Conservation (phyloP, 1,284 basidiomycete species). For the Trametes sp. region DNA sequence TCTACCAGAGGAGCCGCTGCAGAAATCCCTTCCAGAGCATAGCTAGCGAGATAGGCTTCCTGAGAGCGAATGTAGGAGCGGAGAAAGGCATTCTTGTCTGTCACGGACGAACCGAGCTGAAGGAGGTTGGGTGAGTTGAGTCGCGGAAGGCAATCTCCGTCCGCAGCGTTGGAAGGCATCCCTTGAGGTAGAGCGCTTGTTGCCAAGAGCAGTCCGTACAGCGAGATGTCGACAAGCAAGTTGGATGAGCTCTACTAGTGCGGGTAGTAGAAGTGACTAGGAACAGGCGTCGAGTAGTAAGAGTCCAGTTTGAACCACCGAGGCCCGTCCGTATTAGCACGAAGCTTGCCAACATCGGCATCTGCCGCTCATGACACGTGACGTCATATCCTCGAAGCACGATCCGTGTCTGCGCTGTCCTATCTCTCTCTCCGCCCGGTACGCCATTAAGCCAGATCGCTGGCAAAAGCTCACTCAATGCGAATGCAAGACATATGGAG, state of each 20-base stretch:
- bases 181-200: too few relatives aligned
- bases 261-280: too few relatives aligned
- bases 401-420: too few relatives aligned
- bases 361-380: constrained; percentile 10
- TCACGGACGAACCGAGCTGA: constrained; percentile 31
- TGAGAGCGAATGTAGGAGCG: constrained; percentile 60
- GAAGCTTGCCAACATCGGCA: not conserved
- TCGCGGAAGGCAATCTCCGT: not conserved
- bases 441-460: too few relatives aligned
- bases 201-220: too few relatives aligned
- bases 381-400: constrained; percentile 22
- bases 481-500: too few relatives aligned
- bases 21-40: constrained; percentile 52
- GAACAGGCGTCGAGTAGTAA: too few relatives aligned
- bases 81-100: constrained; percentile 54
- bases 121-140: constrained; percentile 31
- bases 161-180: not conserved
- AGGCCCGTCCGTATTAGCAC: not conserved
- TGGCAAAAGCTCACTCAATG: too few relatives aligned
- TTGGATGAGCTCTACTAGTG: too few relatives aligned
- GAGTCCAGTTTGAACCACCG: not conserved
- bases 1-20: constrained; percentile 43
- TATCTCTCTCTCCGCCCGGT: too few relatives aligned
- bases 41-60: constrained; percentile 49
- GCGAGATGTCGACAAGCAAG: too few relatives aligned